Base-by-base conservation (phyloP, 768 basidiomycete species). In the Termitomyces sp. region DNA sequence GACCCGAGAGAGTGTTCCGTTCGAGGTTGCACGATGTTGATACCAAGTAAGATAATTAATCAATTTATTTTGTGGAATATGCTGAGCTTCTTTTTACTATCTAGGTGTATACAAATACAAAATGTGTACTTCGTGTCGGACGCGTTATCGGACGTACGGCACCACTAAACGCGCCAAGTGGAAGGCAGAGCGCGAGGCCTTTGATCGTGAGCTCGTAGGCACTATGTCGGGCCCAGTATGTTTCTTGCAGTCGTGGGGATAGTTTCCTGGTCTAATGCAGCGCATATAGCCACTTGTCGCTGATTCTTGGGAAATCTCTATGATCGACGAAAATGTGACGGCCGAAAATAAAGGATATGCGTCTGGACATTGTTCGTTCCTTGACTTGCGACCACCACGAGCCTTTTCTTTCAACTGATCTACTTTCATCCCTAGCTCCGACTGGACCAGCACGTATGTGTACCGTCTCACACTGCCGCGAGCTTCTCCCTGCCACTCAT, bases 381-480 rank as follows among this genome's bases (percentile, higher is more conserved):
- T 8, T 43, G 42, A 47, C 46, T 47, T 10, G 7, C 19, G n/a
- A 47, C 9, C 19, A 21, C 19, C 32, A 43, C 31, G 46, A n/a
- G 45, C 19, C 5, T 41, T n/a, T n/a, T 3, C 10, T 16, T 50
- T 42, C 19, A 23, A 59, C n/a, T 53, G 49, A 52, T 52, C 19
- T 52, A 34, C 55, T 56, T 23, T 43, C 42, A 40, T 50, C n/a
- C 35, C 21, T 62, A 19, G 54, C 62, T 5, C 58, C 64, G 40
- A 67, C 72, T 10, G 72, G 77, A 4, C 3, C 46, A 47, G 67
- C 73, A 6, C 78, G 80, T 14, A 80, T 83, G 77, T 82, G 82
- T 61, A 83, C 79, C 6, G 81, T 84, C 21, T 82, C 80, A 27
- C 82, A 83, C 62, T 84, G 82, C 53, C 80, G 80, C 64, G 74